These are phyloP conservation scores for Fusarium fracticaudum DNA, from an alignment of 2,329 filamentous ascomycete species.

Conservation along the genomic window DNA sequence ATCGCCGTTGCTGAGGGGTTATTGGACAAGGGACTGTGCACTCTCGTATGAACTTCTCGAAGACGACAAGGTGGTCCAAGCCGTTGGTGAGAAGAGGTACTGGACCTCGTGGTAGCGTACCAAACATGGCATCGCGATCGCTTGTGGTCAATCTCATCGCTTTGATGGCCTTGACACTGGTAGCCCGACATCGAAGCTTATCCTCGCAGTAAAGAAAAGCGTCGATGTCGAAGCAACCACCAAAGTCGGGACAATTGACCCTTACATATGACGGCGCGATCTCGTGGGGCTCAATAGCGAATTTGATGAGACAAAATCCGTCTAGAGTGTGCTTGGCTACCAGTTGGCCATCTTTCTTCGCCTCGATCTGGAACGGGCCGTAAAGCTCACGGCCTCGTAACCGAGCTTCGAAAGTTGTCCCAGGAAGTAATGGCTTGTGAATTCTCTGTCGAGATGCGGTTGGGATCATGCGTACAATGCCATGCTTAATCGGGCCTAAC, in stretches of 20 bases:
- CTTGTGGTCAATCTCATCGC: neutral
- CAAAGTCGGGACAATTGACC: neutral
- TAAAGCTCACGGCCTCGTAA: neutral
- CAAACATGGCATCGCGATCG: neutral
- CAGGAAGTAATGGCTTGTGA: neutral
- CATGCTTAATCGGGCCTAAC: neutral
- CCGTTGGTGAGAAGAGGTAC: neutral
- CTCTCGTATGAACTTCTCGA: neutral
- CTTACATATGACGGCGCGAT: neutral
- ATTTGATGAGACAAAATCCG: neutral
- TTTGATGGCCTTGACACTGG: neutral
- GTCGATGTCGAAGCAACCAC: neutral
- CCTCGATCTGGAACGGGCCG: neutral
- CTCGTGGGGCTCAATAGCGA: neutral
- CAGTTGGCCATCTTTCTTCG: neutral
- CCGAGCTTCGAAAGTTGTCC: neutral
- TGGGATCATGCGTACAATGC: constrained; percentile 7
- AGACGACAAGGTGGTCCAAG: neutral
- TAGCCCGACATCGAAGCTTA: constrained; percentile 6
- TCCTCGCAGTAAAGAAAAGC: neutral
- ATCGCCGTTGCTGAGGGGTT: neutral
- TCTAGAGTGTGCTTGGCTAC: neutral
- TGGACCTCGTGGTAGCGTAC: neutral
- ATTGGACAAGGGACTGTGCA: neutral
- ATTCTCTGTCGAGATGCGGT: neutral